Percentiles rank a stretch among this genome's conserved stretches.
These are phyloP conservation scores for Suhomyces kilbournensis DNA, from an alignment of 805 yeast species.

Conservation along the genomic window DNA sequence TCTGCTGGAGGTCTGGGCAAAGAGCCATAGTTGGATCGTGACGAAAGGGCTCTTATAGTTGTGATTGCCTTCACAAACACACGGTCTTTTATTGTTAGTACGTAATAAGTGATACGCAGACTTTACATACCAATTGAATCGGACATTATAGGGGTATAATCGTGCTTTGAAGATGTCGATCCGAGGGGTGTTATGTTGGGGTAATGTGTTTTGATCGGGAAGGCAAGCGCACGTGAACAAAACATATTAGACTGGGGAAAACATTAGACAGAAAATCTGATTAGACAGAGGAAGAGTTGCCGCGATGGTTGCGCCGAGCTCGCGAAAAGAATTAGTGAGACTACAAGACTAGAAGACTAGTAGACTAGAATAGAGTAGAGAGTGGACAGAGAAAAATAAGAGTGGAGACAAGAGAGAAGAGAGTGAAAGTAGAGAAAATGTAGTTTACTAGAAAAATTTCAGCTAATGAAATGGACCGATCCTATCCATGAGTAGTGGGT, in stretches of 20 bases:
- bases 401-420: background rate
- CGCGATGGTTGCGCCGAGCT: background rate
- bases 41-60: conserved; percentile 69
- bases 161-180: background rate
- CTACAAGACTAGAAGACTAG: too few relatives aligned
- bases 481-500: conserved; percentile 5
- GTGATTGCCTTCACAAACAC: conserved; percentile 81
- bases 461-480: conserved; percentile 13
- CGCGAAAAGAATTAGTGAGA: too few relatives aligned
- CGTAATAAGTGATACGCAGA: background rate
- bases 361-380: too few relatives aligned
- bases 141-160: conserved; percentile 30
- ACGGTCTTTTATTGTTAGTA: conserved; percentile 45
- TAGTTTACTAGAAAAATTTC: conserved; percentile 1
- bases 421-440: background rate
- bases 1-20: conserved; percentile 77
- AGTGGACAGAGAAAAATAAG: background rate
- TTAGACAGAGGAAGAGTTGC: background rate
- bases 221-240: background rate
- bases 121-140: conserved; percentile 45
- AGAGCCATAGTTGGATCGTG: conserved; percentile 57
- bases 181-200: background rate
- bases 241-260: background rate
- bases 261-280: too few relatives aligned
- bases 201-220: background rate